Evolutionary conservation across 75 land plant species (phyloP).

Genomic region (Cupressus sempervirens): DNA sequence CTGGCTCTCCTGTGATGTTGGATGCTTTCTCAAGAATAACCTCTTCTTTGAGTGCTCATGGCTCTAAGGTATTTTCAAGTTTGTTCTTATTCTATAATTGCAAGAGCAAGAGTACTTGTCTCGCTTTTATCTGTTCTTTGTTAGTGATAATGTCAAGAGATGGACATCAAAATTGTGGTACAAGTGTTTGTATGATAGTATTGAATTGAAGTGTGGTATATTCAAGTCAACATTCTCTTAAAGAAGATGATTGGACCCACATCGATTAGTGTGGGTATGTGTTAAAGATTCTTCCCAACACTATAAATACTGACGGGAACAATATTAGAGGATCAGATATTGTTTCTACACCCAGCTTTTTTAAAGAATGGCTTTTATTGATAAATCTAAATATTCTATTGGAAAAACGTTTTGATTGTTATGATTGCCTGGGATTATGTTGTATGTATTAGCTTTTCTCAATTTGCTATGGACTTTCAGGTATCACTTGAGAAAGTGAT

Average conservation of each 20-base stretch:
- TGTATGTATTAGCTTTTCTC: background rate
- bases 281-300: background rate
- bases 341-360: background rate
- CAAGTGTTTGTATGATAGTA: background rate
- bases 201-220: background rate
- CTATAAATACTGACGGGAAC: background rate
- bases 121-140: background rate
- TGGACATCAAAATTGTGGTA: background rate
- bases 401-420: background rate
- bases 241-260: background rate
- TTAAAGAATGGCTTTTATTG: background rate
- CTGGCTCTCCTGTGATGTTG: slow-evolving; percentile 95
- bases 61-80: slow-evolving; percentile 33
- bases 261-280: background rate
- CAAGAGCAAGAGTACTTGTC: background rate
- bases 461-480: slow-evolving; percentile 17
- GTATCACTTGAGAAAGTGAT: slow-evolving; percentile 71
- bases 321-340: background rate
- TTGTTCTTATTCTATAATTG: background rate
- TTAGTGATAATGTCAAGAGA: background rate
- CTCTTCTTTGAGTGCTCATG: slow-evolving; percentile 37
- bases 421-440: background rate
- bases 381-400: background rate
- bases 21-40: slow-evolving; percentile 82
- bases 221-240: background rate